phyloP scores from a whole-genome alignment of 306 rosid genomes.

The Quillaja saponaria region DNA sequence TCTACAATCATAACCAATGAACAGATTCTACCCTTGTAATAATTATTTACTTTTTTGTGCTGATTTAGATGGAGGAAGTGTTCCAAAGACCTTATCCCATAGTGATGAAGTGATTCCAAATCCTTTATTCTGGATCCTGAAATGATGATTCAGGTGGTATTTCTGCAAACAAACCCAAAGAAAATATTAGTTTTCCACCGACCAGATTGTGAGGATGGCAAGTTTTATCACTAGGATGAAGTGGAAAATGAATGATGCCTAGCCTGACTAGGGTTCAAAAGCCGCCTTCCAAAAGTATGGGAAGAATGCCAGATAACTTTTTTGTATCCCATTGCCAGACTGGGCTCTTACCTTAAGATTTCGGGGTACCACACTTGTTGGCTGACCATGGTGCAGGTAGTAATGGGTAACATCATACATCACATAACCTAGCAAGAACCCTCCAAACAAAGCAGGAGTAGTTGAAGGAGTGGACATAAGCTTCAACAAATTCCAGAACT shows the following conservation, averaged over 20 bases:
- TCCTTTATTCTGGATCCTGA: constrained; percentile 78
- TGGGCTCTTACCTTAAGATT: constrained; percentile 69
- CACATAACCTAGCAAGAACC: constrained; percentile 91
- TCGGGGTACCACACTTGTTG: constrained; percentile 48
- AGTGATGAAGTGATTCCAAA: constrained; percentile 87
- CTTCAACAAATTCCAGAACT: constrained; percentile 80
- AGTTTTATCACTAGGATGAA: not conserved
- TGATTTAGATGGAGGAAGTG: constrained; percentile 70
- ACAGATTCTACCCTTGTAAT: constrained; percentile 28
- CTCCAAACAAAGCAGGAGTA: constrained; percentile 85
- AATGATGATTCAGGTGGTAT: constrained; percentile 94
- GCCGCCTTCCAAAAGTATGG: not conserved
- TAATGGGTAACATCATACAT: constrained; percentile 90
- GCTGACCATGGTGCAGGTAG: constrained; percentile 94
- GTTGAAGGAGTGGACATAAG: constrained; percentile 63
- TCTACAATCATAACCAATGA: constrained; percentile 44
- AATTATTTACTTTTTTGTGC: constrained; percentile 49
- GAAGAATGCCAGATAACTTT: constrained; percentile 9
- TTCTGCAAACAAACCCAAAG: constrained; percentile 53
- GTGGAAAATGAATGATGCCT: constrained; percentile 9
- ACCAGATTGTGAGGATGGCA: not conserved
- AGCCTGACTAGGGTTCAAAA: constrained; percentile 6
- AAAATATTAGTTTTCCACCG: constrained; percentile 1
- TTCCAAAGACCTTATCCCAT: constrained; percentile 89
- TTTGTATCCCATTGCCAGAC: not conserved